A percentile compares a stretch with the other conserved stretches of the same genome.
These are phyloP conservation scores for Allium sativum DNA, from an alignment of 106 monocot species.

Conservation along the genomic window DNA sequence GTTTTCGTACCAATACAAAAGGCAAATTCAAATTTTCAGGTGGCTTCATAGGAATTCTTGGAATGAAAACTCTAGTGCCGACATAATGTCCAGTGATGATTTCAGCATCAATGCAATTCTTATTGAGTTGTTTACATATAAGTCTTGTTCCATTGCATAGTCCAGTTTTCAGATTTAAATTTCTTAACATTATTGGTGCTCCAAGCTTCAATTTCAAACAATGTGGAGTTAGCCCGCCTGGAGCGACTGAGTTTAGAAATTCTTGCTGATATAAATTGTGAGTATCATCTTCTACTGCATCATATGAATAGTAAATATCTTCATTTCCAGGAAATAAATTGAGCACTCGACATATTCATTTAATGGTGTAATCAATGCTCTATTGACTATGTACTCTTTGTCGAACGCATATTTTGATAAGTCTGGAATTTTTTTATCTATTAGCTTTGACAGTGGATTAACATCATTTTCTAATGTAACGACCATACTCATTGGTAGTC, in stretches of 20 bases:
- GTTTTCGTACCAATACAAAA: slow-evolving; percentile 11
- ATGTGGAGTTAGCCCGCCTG: slow-evolving; percentile 9
- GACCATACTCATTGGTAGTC: no score
- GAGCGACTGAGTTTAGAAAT: slow-evolving; percentile 8
- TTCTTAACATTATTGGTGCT: slow-evolving; percentile 5
- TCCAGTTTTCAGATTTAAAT: slow-evolving; percentile 5
- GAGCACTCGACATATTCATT: slow-evolving; percentile 15
- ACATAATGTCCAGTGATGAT: slow-evolving; percentile 1
- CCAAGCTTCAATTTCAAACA: background rate
- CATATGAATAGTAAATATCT: slow-evolving; percentile 3
- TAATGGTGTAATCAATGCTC: slow-evolving; percentile 5
- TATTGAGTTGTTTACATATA: slow-evolving; percentile 3
- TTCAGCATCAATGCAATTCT: background rate
- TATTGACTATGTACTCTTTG: background rate
- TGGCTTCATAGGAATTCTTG: slow-evolving; percentile 1
- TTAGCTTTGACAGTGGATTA: no score
- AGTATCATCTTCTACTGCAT: slow-evolving; percentile 7
- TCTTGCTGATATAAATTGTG: background rate
- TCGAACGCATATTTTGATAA: no score
- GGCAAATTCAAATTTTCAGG: slow-evolving; percentile 1
- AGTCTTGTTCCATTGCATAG: slow-evolving; percentile 14
- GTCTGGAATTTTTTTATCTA: no score
- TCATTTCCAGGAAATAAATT: slow-evolving; percentile 1
- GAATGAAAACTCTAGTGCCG: slow-evolving; percentile 1
- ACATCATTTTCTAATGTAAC: no score